Evolutionary conservation across 225 moss, liverwort and hornwort species (phyloP).

Genomic region (Pleurozium schreberi): DNA sequence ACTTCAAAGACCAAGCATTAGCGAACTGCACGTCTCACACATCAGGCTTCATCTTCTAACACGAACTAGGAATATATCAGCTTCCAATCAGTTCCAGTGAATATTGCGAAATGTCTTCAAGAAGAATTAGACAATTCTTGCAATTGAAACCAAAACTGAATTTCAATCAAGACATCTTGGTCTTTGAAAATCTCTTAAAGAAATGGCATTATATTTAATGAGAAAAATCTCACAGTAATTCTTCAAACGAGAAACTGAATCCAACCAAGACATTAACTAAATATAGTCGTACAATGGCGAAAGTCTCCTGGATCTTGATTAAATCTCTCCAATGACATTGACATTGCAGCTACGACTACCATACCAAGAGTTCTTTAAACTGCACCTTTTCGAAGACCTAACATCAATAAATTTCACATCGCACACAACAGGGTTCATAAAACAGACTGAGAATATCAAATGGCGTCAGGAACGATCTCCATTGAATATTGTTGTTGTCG

Average conservation of each 20-base stretch:
- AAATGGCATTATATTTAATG: too few species aligned
- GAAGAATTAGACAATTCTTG: background rate
- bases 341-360: background rate
- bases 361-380: background rate
- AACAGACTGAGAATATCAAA: background rate
- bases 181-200: background rate
- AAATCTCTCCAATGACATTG: background rate
- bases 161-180: background rate
- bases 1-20: background rate
- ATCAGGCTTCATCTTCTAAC: background rate
- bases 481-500: background rate
- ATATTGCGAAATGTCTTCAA: background rate
- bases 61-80: background rate
- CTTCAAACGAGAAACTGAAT: background rate
- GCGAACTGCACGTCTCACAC: background rate
- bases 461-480: background rate
- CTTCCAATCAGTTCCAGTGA: background rate
- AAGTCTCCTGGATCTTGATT: conserved; percentile 41
- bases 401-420: background rate
- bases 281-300: conserved; percentile 17
- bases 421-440: too few species aligned
- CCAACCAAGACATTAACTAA: background rate
- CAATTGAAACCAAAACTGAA: background rate
- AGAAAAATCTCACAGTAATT: background rate
- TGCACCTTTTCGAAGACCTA: background rate